phyloP scores from a whole-genome alignment of 179 eudicot genomes.

The Actinidia chinensis region DNA sequence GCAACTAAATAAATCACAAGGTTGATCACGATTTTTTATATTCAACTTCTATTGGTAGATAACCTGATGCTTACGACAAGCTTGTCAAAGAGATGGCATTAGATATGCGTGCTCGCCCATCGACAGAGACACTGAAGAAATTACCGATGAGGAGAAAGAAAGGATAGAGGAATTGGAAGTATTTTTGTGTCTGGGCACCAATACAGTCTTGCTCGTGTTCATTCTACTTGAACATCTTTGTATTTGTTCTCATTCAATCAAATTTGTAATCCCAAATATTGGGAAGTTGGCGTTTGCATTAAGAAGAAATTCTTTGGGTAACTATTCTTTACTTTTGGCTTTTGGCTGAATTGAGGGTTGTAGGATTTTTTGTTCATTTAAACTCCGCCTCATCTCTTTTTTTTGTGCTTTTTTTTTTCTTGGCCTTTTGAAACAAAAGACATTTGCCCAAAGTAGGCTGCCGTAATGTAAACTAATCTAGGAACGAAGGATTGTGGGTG shows the following conservation, averaged over 20 bases:
- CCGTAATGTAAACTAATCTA: not conserved
- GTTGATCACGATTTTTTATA: not conserved
- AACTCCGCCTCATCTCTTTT: no score
- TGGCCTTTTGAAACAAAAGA: no score
- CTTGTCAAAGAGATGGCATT: constrained; percentile 66
- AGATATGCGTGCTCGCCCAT: constrained; percentile 87
- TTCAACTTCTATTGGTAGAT: constrained; percentile 45
- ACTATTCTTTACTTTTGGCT: not conserved
- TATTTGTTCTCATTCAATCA: not conserved
- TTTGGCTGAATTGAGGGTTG: not conserved
- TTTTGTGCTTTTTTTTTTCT: no score
- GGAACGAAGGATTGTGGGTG: not conserved
- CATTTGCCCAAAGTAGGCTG: not conserved
- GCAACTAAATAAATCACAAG: not conserved
- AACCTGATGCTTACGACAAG: constrained; percentile 80
- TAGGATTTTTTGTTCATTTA: not conserved
- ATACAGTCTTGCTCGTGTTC: not conserved
- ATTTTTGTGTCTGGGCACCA: constrained; percentile 10
- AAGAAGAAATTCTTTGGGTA: not conserved
- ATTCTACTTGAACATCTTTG: not conserved
- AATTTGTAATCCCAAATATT: not conserved
- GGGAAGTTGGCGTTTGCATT: not conserved
- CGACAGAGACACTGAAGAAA: constrained; percentile 95
- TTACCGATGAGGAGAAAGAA: constrained; percentile 91
- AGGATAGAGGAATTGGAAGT: constrained; percentile 88